Conservation (phyloP, 768 basidiomycete species). For the Wakefieldia striispora region DNA sequence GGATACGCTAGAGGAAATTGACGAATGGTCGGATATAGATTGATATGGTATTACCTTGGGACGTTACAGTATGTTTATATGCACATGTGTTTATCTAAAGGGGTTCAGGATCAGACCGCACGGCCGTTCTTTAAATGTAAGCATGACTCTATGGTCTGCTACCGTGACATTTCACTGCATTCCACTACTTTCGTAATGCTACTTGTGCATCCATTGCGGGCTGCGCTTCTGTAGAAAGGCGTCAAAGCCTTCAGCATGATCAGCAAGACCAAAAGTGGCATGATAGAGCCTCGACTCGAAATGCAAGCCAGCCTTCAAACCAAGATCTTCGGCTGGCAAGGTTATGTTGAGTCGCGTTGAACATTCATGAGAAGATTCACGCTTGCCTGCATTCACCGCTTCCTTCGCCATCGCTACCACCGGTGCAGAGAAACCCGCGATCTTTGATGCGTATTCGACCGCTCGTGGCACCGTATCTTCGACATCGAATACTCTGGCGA, state of each 20-base stretch:
- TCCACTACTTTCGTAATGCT: background rate
- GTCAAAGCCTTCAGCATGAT: slow-evolving; percentile 46
- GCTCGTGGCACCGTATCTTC: slow-evolving; percentile 43
- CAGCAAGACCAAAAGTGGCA: slow-evolving; percentile 46
- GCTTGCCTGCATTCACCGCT: slow-evolving; percentile 45
- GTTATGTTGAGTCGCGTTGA: background rate
- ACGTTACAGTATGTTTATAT: too few relatives aligned
- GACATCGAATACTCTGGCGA: slow-evolving; percentile 41
- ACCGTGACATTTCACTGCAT: too few relatives aligned
- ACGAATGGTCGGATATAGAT: slow-evolving; percentile 17
- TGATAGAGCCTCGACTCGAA: slow-evolving; percentile 52
- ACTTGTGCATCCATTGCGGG: slow-evolving; percentile 43
- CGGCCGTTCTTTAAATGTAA: too few relatives aligned
- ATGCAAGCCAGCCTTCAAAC: slow-evolving; percentile 42
- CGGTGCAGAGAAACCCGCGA: slow-evolving; percentile 33
- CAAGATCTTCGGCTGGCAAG: slow-evolving; percentile 43
- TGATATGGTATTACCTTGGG: background rate
- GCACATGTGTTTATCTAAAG: too few relatives aligned
- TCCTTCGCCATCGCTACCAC: slow-evolving; percentile 45
- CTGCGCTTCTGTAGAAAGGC: slow-evolving; percentile 49
- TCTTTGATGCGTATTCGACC: slow-evolving; percentile 37
- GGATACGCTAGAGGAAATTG: slow-evolving; percentile 12
- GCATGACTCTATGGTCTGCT: too few relatives aligned
- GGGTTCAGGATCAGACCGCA: too few relatives aligned
- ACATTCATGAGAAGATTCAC: background rate